Base-by-base conservation (phyloP, 2,329 filamentous ascomycete genomes). In the Diaporthe capsici region DNA sequence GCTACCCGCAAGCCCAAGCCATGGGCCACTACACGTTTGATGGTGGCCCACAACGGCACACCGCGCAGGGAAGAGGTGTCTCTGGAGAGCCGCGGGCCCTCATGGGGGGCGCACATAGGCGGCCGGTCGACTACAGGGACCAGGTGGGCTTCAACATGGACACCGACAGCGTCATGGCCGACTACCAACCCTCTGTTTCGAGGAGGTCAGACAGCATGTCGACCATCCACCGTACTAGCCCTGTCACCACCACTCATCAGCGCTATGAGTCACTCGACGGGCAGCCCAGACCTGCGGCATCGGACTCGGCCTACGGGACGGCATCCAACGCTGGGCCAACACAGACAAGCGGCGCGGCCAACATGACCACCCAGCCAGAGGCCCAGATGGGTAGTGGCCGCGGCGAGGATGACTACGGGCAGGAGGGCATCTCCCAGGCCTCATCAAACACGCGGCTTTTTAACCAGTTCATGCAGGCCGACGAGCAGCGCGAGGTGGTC, bases 1-100 rank as follows among this genome's bases (percentile, higher is more conserved):
- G 58, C 47, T 34, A 22, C 25, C 25, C 53, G 20, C 75, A 31
- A 31, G 17, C 73, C 17, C 75, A 75, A 9, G 12, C 70, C 9
- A n/a, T 55, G 25, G 70, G 71, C 17, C 74, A 76, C 53, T 76
- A 76, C 53, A 65, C 73, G 2, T 73, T 70, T 39, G 42, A 60
- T 25, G 15, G 37, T 20, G 75, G 61, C 39, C 39, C 73, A 13
- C 70, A n/a, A 20, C 37, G n/a, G 17, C 28, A 55, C 1, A 25
- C 34, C 9, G 12, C n/a, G 34, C 47, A 39, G 28, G 49, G 8
- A 28, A 70, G 61, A 34, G 28, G 42, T 37, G n/a, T 47, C 6
- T 6, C 72, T 28, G 13, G 49, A 28, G 51, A 73, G 39, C 17
- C 60, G 17, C 25, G 51, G n/a, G 25, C 28, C 9, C 25, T 68